Evolutionary conservation across 1,139 yeast genomes (phyloP), one percentile per base, ranked within the genome.

Genomic region (Pneumocystis canis): DNA sequence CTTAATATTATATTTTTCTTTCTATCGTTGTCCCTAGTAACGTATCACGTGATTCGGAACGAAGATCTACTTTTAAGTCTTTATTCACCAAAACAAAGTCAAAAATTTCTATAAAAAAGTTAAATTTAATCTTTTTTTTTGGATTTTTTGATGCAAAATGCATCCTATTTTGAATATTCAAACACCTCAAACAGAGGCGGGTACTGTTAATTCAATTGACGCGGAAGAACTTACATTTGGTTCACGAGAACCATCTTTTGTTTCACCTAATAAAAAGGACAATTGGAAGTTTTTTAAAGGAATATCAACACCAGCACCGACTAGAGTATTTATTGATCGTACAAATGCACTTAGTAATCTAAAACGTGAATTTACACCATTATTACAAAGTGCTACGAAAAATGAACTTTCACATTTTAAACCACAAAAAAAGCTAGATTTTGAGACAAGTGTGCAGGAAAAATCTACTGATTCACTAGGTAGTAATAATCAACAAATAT

Each of bases 181-280:
- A 47, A 47, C 54, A 25, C 54, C 54, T 5, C 16, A 16, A 47
- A 47, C 54, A 47, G 54, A 47, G 7, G 54, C 30, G 9, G 54
- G 31, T 25, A 57, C 59, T 20, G 37, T 35, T 25, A 39, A 35
- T 35, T 57, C 59, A 39, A 57, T 57, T 57, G 59, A 57, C 25
- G 41, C 59, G 16, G 59, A 57, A 20, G 59, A 57, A 35, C 40
- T 57, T 35, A 20, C 59, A 3, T 57, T 57, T 39, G 59, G 59
- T 20, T 57, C 59, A 11, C 40, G 41, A 20, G 41, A 35, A 20
- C 41, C 40, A 9, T 35, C 40, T 20, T 57, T 57, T 57, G 11
- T 35, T 30, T 39, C 59, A 30, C 59, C 40, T 16, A 39, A 28
- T 39, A 35, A 35, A 11, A 57, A 57, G 16, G 59, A 35, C 6